Evolutionary conservation across 2,329 filamentous ascomycete genomes (phyloP), one percentile per base, ranked within the genome.

Genomic region (Leptodontidium sp.): DNA sequence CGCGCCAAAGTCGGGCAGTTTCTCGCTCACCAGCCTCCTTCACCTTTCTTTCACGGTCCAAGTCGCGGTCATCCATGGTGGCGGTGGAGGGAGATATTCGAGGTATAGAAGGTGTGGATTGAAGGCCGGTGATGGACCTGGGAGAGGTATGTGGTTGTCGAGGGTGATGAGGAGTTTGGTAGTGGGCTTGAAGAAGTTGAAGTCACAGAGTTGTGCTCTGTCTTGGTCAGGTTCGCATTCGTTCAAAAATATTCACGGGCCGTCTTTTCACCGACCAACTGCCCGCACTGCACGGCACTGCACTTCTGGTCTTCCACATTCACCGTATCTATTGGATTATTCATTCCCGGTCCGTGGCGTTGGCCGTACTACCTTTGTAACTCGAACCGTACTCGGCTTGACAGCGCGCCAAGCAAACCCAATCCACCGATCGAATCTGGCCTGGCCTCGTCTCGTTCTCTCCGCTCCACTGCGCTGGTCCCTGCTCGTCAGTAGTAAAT

Each of bases 1-100:
- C 93, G 81, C 95, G 92, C 95, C 96, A 99, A 75, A 98, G 88
- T 79, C 92, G 90, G 73, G 88, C 86, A 32, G 79, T 72, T 73
- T 84, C 82, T 69, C 80, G 76, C 55, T 82, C 78, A 21, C 79
- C 78, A 62, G 79, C 76, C 70, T 78, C 77, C 35, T 72, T 71
- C 66, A 73, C 70, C 73, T 76, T 77, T 58, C 71, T 74, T 32
- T 65, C 59, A 17, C 73, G 74, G 67, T 78, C 76, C 62, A 78
- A 76, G 38, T 78, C 76, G 47, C 64, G 21, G 73, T 74, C 75
- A 75, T 78, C 63, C 61, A 65, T 65, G 49, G 68, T 75, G 62
- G 38, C 49, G 29, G 40, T 57, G 53, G 29, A n/a, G n/a, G 8
- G 64, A 45, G 52, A 21, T 29, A 11, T 8, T 15, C 15, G 52